Percentiles rank a stretch among this genome's conserved stretches.
Evolutionary conservation across 257 asterid genomes (phyloP).

Genomic region (Cinchona pubescens): DNA sequence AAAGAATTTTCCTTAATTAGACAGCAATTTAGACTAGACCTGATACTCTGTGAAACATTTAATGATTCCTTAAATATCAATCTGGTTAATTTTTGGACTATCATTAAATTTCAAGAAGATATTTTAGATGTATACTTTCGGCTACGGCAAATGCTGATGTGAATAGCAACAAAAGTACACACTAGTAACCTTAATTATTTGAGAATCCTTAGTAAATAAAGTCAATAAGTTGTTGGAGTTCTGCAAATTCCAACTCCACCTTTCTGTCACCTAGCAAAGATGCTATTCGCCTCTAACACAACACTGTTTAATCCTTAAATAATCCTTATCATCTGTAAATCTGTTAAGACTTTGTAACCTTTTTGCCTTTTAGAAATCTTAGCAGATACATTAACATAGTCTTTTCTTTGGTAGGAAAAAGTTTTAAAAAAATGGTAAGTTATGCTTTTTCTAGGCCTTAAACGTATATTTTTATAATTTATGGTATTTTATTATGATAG

Average conservation of each 20-base stretch:
- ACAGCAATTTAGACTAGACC: background rate
- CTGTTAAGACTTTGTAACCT: background rate
- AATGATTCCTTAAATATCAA: background rate
- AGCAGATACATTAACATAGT: constrained; percentile 11
- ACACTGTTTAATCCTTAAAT: constrained; percentile 24
- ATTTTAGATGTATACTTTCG: constrained; percentile 7
- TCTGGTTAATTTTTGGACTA: too few relatives aligned
- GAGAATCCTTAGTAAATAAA: constrained; percentile 29
- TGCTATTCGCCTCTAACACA: constrained; percentile 47
- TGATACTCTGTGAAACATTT: background rate
- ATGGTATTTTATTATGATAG: too few relatives aligned
- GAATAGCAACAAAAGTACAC: constrained; percentile 33
- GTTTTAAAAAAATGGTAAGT: too few relatives aligned
- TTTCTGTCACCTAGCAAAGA: constrained; percentile 74
- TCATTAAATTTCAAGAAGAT: background rate
- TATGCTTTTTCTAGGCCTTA: too few relatives aligned
- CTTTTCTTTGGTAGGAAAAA: too few relatives aligned
- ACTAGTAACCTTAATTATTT: constrained; percentile 22
- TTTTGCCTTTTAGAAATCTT: background rate
- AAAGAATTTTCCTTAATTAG: too few relatives aligned
- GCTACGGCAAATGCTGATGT: constrained; percentile 18
- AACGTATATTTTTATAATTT: too few relatives aligned
- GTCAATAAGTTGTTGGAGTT: constrained; percentile 39
- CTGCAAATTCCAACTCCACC: constrained; percentile 54
- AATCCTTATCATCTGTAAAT: constrained; percentile 1